Base-by-base conservation (phyloP, 2,329 filamentous ascomycete genomes). In the Fusarium continuum region DNA sequence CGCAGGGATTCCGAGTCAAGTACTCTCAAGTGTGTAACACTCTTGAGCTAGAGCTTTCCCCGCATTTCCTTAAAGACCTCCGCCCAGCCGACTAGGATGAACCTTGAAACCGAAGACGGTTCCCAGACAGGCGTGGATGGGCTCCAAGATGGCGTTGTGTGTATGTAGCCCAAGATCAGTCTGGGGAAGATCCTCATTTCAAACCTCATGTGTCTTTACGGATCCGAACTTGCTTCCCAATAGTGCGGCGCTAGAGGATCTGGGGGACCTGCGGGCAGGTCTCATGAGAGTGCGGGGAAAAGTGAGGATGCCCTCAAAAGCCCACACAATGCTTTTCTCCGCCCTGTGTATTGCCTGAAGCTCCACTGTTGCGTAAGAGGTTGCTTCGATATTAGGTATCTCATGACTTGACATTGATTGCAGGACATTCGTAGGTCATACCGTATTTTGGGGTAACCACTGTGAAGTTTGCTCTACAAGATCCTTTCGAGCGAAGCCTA, bases 401-500 rank as follows among this genome's bases (percentile, higher is more conserved):
- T 13, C n/a, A 25, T 28, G 35, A 23, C 39, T 60, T 40, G 25
- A 35, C 28, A 50, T 34, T 25, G 38, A 41, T 14, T 23, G 26
- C 4, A 23, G 14, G 53, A 20, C 34, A 49, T 44, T 39, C 28
- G 34, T 20, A 22, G 29, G 29, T 40, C 45, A 51, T 56, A 61
- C 61, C 49, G 40, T 43, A 60, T 56, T 48, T 65, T 65, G 61
- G 61, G 45, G 55, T 45, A 56, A 45, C 28, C 22, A 23, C 19
- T 23, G 35, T 40, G 19, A 40, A 20, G 29, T 39, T 36, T 61
- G 29, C 25, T 45, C 52, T 40, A 54, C 51, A 51, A 59, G 55
- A 57, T 72, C 70, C 70, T 55, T 72, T 72, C 62, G 70, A 71
- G 70, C 69, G 70, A 71, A 59, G 38, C 17, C 51, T 55, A 50